These are phyloP conservation scores for Kazachstania viticola DNA, from an alignment of 805 yeast species.

Conservation along the genomic window DNA sequence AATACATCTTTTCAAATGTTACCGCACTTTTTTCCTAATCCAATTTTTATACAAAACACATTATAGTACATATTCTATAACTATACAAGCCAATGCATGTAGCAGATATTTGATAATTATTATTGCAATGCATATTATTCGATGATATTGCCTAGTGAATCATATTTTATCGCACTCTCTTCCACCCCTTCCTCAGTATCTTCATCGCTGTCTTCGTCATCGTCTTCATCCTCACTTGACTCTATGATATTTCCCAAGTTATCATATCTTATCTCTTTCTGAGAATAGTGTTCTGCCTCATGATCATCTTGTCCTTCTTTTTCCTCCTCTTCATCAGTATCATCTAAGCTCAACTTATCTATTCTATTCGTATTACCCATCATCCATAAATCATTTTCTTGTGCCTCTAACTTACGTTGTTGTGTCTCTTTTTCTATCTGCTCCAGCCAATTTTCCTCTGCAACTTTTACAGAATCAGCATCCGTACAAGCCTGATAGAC, in stretches of 20 bases:
- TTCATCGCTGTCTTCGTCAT: constrained; percentile 11
- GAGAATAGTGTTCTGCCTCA: constrained; percentile 3
- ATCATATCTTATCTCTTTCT: constrained; percentile 8
- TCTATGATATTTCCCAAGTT: constrained; percentile 16
- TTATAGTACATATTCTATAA: too few relatives aligned
- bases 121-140: constrained; percentile 2
- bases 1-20: too few relatives aligned
- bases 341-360: constrained; percentile 10
- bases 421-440: constrained; percentile 54
- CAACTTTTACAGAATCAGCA: constrained; percentile 55
- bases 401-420: constrained; percentile 44
- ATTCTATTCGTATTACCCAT: constrained; percentile 65
- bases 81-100: too few relatives aligned
- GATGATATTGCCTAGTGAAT: constrained; percentile 16
- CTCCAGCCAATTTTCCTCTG: constrained; percentile 66
- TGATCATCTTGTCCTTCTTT: constrained; percentile 13
- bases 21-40: too few relatives aligned
- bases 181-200: constrained; percentile 2
- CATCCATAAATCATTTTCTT: constrained; percentile 58
- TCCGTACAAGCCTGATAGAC: constrained; percentile 74
- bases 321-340: constrained; percentile 9
- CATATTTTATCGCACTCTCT: constrained; percentile 4
- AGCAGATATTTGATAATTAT: too few relatives aligned
- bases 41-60: too few relatives aligned
- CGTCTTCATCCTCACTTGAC: constrained; percentile 18